These are phyloP conservation scores for Coccomyxa sp. DNA, from an alignment of 139 green algal genomes.

Conservation along the genomic window DNA sequence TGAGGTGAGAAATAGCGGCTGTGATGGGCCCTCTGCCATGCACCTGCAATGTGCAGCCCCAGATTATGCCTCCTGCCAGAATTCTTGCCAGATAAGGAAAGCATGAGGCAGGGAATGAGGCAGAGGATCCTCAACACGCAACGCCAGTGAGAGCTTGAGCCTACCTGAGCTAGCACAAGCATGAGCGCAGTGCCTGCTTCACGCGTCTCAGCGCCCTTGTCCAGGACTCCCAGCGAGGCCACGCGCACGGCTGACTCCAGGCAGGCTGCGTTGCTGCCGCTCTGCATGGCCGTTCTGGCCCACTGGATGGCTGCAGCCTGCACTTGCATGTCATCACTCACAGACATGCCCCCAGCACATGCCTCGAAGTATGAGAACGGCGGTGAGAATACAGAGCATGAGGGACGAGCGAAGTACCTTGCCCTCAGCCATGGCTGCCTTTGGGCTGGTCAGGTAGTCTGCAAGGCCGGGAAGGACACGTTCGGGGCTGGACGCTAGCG, in stretches of 20 bases:
- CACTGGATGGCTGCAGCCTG: conserved; percentile 10
- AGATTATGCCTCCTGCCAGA: not conserved
- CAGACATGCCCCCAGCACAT: not conserved
- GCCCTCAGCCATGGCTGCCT: conserved; percentile 62
- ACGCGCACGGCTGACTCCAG: conserved; percentile 27
- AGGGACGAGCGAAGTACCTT: conserved; percentile 50
- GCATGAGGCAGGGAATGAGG: not conserved
- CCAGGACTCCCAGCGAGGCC: conserved; percentile 35
- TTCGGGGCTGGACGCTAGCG: conserved; percentile 30
- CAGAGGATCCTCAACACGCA: too few relatives aligned
- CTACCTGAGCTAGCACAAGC: conserved; percentile 39
- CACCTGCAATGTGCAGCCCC: conserved; percentile 2
- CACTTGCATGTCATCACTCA: not conserved
- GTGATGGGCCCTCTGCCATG: conserved; percentile 20
- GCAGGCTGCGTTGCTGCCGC: conserved; percentile 18
- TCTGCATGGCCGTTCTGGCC: conserved; percentile 24
- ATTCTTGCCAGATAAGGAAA: not conserved
- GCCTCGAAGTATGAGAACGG: not conserved
- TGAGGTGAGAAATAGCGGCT: conserved; percentile 7
- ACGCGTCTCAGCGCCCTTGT: conserved; percentile 75
- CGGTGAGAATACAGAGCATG: not conserved
- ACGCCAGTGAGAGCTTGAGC: too few relatives aligned
- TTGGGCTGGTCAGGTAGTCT: conserved; percentile 54
- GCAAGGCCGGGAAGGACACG: conserved; percentile 49
- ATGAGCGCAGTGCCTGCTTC: conserved; percentile 59